Percentiles rank a stretch among this genome's conserved stretches.
phyloP scores from a whole-genome alignment of 352 stramenopile species.

The Globisporangium lucens region DNA sequence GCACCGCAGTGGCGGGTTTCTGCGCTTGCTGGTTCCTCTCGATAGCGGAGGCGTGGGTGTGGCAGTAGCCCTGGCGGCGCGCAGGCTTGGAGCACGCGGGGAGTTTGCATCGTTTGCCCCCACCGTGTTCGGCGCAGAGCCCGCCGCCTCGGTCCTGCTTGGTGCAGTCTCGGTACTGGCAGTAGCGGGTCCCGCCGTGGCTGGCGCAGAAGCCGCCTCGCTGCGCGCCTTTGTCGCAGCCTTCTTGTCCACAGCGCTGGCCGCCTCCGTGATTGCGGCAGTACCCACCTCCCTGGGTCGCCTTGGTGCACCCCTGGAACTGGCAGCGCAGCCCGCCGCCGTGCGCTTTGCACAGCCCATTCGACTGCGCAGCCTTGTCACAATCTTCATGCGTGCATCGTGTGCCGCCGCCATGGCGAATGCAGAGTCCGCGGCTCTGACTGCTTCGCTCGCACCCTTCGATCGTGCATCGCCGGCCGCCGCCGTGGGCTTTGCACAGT shows the following conservation, averaged over 20 bases:
- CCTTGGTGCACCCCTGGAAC: conserved; percentile 10
- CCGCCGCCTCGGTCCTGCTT: conserved; percentile 87
- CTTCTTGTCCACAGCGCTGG: conserved; percentile 10
- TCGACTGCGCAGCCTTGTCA: conserved; percentile 18
- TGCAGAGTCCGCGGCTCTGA: conserved; percentile 17
- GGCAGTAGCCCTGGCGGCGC: conserved; percentile 13
- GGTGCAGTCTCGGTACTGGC: conserved; percentile 49
- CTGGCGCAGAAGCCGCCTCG: conserved; percentile 17
- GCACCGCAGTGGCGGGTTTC: not conserved
- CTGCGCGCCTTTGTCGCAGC: conserved; percentile 16
- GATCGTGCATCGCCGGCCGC: conserved; percentile 12
- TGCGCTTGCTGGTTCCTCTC: not conserved
- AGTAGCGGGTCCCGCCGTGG: conserved; percentile 15
- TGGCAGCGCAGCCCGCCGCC: conserved; percentile 18
- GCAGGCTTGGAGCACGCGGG: conserved; percentile 11
- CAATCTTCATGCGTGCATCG: conserved; percentile 12
- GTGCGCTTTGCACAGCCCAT: conserved; percentile 17
- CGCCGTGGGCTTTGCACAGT: conserved; percentile 16
- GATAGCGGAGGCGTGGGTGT: conserved; percentile 1
- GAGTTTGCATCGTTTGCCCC: conserved; percentile 72
- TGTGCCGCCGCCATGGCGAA: conserved; percentile 18
- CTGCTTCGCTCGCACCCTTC: conserved; percentile 13
- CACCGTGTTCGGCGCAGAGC: conserved; percentile 84
- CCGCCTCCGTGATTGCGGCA: conserved; percentile 18
- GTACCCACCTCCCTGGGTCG: conserved; percentile 14